These are phyloP conservation scores for Lithohypha guttulata DNA, from an alignment of 2,329 filamentous ascomycete species.

Conservation along the genomic window DNA sequence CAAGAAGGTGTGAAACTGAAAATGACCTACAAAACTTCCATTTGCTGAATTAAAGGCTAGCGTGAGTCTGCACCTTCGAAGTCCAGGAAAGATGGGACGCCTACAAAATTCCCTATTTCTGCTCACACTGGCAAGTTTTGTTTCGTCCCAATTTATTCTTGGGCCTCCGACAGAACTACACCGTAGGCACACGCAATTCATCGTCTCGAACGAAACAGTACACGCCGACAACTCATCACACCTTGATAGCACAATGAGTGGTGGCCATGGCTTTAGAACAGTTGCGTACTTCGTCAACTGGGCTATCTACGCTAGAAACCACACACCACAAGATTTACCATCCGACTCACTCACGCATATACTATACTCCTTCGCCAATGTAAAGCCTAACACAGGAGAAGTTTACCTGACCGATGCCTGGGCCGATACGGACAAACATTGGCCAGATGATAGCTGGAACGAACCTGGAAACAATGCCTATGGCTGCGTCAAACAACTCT, in stretches of 20 bases:
- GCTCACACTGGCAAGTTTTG: neutral
- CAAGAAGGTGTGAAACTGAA: no score
- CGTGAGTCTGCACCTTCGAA: neutral
- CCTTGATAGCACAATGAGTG: constrained; percentile 7
- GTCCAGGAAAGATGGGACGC: neutral
- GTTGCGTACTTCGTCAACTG: constrained; percentile 39
- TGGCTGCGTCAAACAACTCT: constrained; percentile 68
- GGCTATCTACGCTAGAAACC: constrained; percentile 73
- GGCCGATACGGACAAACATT: constrained; percentile 60
- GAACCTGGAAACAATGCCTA: constrained; percentile 63
- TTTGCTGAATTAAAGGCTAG: no score
- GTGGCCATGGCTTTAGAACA: constrained; percentile 20
- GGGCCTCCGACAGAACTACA: no score
- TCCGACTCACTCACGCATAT: constrained; percentile 75
- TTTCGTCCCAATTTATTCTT: neutral
- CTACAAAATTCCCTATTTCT: neutral
- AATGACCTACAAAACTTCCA: no score
- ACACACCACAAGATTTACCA: constrained; percentile 75
- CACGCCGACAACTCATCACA: neutral
- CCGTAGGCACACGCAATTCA: no score
- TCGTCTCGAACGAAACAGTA: neutral
- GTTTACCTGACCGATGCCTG: constrained; percentile 63
- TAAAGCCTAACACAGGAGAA: constrained; percentile 66
- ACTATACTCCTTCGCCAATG: constrained; percentile 84
- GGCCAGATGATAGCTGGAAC: constrained; percentile 54